A percentile compares a stretch with the other conserved stretches of the same genome.
phyloP scores from a whole-genome alignment of 1,139 yeast genomes.

The Wickerhamiella pararugosa region DNA sequence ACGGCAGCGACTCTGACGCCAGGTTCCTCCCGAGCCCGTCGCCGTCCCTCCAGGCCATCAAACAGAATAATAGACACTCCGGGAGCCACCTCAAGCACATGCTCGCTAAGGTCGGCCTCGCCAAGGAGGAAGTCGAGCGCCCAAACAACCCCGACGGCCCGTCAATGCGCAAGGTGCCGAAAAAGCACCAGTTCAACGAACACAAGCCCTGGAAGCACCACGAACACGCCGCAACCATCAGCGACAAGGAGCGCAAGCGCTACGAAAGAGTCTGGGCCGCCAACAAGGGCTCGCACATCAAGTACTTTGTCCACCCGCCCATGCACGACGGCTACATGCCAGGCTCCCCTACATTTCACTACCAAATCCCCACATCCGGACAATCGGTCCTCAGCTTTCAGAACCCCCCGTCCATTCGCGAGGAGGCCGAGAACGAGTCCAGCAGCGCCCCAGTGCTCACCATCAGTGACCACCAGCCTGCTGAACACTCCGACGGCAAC shows the following conservation, averaged over 20 bases:
- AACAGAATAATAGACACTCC: too few relatives aligned
- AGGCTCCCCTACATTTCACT: too few relatives aligned
- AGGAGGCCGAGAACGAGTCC: too few relatives aligned
- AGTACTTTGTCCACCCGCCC: constrained; percentile 18
- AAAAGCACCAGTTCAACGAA: constrained; percentile 50
- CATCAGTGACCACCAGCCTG: too few relatives aligned
- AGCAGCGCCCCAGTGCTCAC: too few relatives aligned
- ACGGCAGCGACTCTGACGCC: too few relatives aligned
- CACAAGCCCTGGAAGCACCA: constrained; percentile 96
- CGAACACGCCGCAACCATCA: constrained; percentile 38
- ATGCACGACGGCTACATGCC: background rate
- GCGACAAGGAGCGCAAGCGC: constrained; percentile 65
- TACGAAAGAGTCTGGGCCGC: constrained; percentile 93
- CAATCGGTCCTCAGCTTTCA: too few relatives aligned
- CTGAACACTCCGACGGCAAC: too few relatives aligned
- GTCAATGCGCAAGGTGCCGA: constrained; percentile 48
- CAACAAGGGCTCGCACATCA: constrained; percentile 52
- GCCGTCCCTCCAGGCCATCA: too few relatives aligned
- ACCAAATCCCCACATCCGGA: too few relatives aligned
- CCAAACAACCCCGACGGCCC: background rate
- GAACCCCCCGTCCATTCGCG: too few relatives aligned
- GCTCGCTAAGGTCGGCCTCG: constrained; percentile 2
- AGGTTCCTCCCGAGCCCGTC: too few relatives aligned
- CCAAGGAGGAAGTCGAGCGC: background rate
- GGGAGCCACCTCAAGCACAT: background rate